Base-by-base conservation (phyloP, 1,139 yeast genomes). In the Arxiozyma slooffiae region DNA sequence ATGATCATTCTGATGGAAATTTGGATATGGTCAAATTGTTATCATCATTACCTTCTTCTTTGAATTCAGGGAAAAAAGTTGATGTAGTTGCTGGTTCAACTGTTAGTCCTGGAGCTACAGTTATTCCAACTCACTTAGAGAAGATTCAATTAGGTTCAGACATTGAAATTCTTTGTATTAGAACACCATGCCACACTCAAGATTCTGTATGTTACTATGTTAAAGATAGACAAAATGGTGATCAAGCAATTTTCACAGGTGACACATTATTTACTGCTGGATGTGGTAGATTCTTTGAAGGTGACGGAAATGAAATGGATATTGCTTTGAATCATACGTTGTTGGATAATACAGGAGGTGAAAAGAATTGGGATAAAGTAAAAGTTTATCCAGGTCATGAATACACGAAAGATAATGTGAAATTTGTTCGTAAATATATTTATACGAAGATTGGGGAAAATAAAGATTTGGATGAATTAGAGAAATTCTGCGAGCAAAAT, bases 111-210 rank as follows among this genome's bases (percentile, higher is more conserved):
- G 61, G 59, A 5, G 60, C 56, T 8, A 57, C 62, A 5, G 59
- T 62, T 18, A 56, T 62, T 30, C 74, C 75, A 52, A 55, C 57
- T 23, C 66, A 77, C 43, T 36, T 57, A 45, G 60, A 60, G 22
- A 52, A 50, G 11, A 57, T 52, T 41, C 45, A 50, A 50, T 67
- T 85, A 57, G 97, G 97, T 1, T 7, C 16, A 6, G 73, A 58
- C 26, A 22, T 63, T 22, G 56, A 55, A n/a, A 78, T 92, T 48
- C 81, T 83, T 4, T 95, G 97, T 1, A 73, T 92, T 47, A 92
- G 92, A 67, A 92, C 99, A 0, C 98, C 99, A 1, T 92, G 99
- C 64, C 99, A 92, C 64, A 92, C 99, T 0, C 95, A 85, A 67
- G 98, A 94, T 67, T 86, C 95, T 6, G 85, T 92, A 52, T 90